Percentiles rank a stretch among this genome's conserved stretches.
phyloP scores from a whole-genome alignment of 2,329 filamentous ascomycete species.

The Aspergillus nomiae region DNA sequence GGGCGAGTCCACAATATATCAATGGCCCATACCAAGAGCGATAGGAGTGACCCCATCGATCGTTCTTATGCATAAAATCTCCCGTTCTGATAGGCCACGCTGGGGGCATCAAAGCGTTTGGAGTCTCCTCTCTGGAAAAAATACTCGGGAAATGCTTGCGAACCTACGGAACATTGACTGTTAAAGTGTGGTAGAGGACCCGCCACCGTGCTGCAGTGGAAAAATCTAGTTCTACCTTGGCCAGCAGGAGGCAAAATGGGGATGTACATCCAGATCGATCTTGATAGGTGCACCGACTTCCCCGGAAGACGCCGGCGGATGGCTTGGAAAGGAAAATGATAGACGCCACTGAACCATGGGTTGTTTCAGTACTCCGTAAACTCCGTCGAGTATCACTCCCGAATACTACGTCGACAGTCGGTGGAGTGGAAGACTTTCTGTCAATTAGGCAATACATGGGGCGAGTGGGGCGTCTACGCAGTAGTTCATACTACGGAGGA shows the following conservation, averaged over 20 bases:
- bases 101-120: background rate
- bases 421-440: background rate
- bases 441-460: background rate
- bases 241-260: background rate
- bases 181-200: background rate
- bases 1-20: slow-evolving; percentile 4
- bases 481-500: too few species aligned
- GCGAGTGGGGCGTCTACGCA: background rate
- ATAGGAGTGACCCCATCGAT: background rate
- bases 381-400: background rate
- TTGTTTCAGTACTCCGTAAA: background rate
- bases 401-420: background rate
- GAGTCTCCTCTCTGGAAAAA: background rate
- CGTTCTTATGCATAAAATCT: background rate
- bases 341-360: background rate
- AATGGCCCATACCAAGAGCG: background rate
- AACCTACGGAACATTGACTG: background rate
- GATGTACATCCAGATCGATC: background rate
- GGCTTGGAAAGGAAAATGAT: background rate
- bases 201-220: background rate
- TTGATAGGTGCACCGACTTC: slow-evolving; percentile 1
- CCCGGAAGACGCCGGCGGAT: background rate
- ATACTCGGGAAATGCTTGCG: background rate
- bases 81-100: background rate
- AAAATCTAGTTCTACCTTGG: background rate